Percentiles rank a stretch among this genome's conserved stretches.
phyloP scores from a whole-genome alignment of 495 filamentous ascomycete species.

The Mytilinidion resinicola region DNA sequence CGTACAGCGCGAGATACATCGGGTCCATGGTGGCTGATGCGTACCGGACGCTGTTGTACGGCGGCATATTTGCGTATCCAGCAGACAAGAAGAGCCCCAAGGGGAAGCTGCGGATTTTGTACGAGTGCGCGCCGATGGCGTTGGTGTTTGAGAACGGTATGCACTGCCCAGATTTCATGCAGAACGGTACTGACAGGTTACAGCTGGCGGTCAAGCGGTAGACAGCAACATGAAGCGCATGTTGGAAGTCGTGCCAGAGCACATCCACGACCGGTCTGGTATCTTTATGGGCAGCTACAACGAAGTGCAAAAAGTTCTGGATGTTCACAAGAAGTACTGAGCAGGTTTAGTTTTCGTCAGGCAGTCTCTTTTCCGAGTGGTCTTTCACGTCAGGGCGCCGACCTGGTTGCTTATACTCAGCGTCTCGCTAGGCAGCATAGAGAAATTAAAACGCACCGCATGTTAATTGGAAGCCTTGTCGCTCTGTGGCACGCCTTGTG shows the following conservation, averaged over 20 bases:
- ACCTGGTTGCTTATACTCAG: no score
- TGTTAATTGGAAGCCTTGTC: no score
- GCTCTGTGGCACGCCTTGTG: no score
- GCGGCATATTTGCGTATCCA: slow-evolving; percentile 95
- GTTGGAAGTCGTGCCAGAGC: slow-evolving; percentile 81
- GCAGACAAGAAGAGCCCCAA: slow-evolving; percentile 97
- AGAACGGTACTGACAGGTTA: slow-evolving; percentile 11
- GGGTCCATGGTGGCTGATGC: slow-evolving; percentile 98
- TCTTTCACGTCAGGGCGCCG: no score
- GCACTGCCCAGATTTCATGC: slow-evolving; percentile 4
- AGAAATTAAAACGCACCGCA: no score
- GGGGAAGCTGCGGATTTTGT: slow-evolving; percentile 94
- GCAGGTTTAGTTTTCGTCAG: not conserved
- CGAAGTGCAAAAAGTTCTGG: slow-evolving; percentile 93
- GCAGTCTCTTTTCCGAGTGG: no score
- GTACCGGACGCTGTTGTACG: slow-evolving; percentile 90
- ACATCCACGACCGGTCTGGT: slow-evolving; percentile 91
- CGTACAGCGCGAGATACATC: slow-evolving; percentile 92
- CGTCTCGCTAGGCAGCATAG: no score
- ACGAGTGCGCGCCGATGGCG: slow-evolving; percentile 98
- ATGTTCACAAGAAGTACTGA: slow-evolving; percentile 49
- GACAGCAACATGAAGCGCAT: slow-evolving; percentile 84
- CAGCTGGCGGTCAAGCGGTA: slow-evolving; percentile 84
- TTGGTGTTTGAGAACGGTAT: slow-evolving; percentile 98
- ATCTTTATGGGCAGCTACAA: slow-evolving; percentile 94